Base-by-base conservation (phyloP, 257 asterid genomes). In the Nicotiana otophora region DNA sequence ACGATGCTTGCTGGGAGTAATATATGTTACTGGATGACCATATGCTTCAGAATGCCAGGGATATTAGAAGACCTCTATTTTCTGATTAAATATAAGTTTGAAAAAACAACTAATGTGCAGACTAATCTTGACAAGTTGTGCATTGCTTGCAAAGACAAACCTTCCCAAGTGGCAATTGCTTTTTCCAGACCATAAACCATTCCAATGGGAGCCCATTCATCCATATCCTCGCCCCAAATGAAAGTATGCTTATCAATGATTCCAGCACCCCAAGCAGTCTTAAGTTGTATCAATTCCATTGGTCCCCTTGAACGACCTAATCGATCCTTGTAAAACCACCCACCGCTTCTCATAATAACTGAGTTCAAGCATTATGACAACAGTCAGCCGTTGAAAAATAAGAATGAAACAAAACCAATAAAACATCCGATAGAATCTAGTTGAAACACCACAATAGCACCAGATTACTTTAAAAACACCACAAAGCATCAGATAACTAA, bases 251-350 rank as follows among this genome's bases (percentile, higher is more conserved):
- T 96, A 89, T 96, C 99, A 78, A 96, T 96, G 64, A 93, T 96
- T 84, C 99, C 99, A 23, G 88, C 94, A 53, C 97, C 98, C 99
- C 99, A 96, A 85, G 99, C 98, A 81, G 98, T 96, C 90, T 93
- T 96, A 68, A 96, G 94, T 86, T 96, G 98, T 87, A 94, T 93
- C 76, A 94, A 86, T 83, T 96, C 98, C 94, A 91, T 90, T 54
- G 99, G 99, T 69, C 99, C 99, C 89, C 99, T 90, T 19, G 98
- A 83, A 33, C 99, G 99, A 81, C 99, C 99, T 87, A 96, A 81
- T 55, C 99, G 93, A 86, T 96, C 99, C 89, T 94, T 96, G 78
- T 96, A 96, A 88, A 36, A 96, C 87, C 89, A 96, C 77, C 95
- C 95, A 58, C 97, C 94, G 82, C 89, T 96, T 86, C 81, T 91